phyloP scores from a whole-genome alignment of 1,284 basidiomycete genomes.

The Limonomyces culmigenus region DNA sequence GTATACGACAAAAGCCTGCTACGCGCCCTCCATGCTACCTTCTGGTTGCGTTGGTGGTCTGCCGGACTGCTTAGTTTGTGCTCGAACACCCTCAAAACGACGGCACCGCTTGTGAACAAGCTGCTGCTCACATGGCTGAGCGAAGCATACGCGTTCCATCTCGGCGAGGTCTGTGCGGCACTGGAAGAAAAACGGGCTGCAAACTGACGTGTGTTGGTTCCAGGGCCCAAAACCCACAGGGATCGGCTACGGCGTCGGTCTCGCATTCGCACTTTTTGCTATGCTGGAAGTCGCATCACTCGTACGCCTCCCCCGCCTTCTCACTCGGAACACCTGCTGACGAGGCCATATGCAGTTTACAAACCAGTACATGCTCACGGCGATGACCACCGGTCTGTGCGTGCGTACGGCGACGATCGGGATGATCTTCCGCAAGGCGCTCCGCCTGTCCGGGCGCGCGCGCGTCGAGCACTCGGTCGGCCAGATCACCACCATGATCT shows the following conservation, averaged over 20 bases:
- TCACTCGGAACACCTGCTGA: neutral
- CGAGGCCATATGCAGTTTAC: conserved; percentile 17
- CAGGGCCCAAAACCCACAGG: conserved; percentile 19
- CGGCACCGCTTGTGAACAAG: conserved; percentile 45
- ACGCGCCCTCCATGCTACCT: conserved; percentile 37
- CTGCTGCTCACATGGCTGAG: conserved; percentile 46
- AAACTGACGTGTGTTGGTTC: no score
- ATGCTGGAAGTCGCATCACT: conserved; percentile 45
- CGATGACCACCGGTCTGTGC: conserved; percentile 32
- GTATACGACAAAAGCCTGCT: conserved; percentile 41
- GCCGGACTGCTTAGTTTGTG: conserved; percentile 36
- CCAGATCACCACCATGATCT: conserved; percentile 58
- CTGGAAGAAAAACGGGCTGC: no score
- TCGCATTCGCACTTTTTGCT: conserved; percentile 41
- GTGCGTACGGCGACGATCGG: conserved; percentile 43
- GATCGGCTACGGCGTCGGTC: conserved; percentile 43
- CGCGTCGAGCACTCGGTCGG: conserved; percentile 43
- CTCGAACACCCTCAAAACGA: conserved; percentile 40
- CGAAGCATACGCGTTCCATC: conserved; percentile 30
- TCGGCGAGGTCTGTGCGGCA: no score
- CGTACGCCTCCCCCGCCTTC: conserved; percentile 12
- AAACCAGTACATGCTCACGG: conserved; percentile 25
- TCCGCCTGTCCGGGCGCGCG: conserved; percentile 49
- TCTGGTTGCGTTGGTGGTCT: conserved; percentile 35
- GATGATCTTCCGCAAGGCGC: conserved; percentile 52